A percentile compares a stretch with the other conserved stretches of the same genome.
These are phyloP conservation scores for Capsicum pubescens DNA, from an alignment of 257 asterid genomes.

Conservation along the genomic window DNA sequence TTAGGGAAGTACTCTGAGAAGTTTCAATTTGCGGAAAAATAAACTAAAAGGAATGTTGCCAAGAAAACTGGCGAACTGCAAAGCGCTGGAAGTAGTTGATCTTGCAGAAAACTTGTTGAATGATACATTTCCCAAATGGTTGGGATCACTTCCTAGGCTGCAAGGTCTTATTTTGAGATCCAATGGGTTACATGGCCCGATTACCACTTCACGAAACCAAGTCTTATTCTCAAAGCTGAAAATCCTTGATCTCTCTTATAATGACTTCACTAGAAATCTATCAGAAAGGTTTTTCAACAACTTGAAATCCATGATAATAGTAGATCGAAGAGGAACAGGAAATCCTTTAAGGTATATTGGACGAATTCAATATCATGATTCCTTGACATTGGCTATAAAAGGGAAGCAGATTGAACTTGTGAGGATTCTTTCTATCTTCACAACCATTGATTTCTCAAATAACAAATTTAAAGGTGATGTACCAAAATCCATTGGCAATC, in stretches of 20 bases:
- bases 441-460: constrained; percentile 26
- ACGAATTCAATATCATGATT: constrained; percentile 29
- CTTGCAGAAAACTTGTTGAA: constrained; percentile 36
- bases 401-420: constrained; percentile 27
- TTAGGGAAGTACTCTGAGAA: constrained; percentile 31
- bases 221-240: constrained; percentile 25
- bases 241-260: constrained; percentile 41
- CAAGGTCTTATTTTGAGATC: constrained; percentile 43
- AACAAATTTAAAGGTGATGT: constrained; percentile 21
- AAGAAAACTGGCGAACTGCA: constrained; percentile 35
- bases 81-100: constrained; percentile 40
- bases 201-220: constrained; percentile 4
- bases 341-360: constrained; percentile 25
- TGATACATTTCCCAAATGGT: constrained; percentile 42
- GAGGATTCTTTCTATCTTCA: constrained; percentile 33
- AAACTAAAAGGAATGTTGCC: constrained; percentile 42
- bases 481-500: constrained; percentile 28
- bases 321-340: not conserved
- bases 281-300: constrained; percentile 23
- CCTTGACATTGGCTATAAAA: constrained; percentile 30
- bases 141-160: constrained; percentile 36
- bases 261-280: constrained; percentile 37
- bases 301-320: constrained; percentile 34
- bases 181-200: constrained; percentile 35
- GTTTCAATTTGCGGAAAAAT: constrained; percentile 36